A percentile compares a stretch with the other conserved stretches of the same genome.
phyloP scores from a whole-genome alignment of 108 stramenopile species.

The Bacterosira constricta region DNA sequence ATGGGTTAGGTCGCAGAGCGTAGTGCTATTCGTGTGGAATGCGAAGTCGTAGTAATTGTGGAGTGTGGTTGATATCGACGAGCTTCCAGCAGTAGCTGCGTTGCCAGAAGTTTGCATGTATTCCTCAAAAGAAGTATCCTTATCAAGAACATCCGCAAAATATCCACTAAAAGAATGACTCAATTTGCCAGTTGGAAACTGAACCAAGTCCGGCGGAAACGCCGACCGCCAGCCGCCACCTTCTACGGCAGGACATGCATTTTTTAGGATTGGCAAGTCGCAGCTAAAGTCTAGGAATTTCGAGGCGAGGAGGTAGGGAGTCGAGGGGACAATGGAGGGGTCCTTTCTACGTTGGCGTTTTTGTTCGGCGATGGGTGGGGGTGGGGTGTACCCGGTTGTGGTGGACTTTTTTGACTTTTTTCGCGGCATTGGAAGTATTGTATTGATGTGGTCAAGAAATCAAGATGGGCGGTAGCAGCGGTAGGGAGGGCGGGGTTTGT shows the following conservation, averaged over 20 bases:
- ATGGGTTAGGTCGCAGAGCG: constrained; percentile 38
- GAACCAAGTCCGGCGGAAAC: constrained; percentile 6
- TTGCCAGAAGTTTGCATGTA: too few species aligned
- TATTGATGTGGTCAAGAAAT: too few species aligned
- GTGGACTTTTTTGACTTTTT: not conserved
- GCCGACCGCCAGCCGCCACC: constrained; percentile 17
- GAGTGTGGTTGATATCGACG: too few species aligned
- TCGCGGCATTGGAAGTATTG: not conserved
- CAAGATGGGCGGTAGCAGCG: too few species aligned
- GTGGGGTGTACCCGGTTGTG: not conserved
- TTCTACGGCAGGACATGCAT: not conserved
- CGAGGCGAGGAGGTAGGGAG: constrained; percentile 43
- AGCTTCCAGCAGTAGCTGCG: too few species aligned
- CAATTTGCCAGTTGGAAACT: constrained; percentile 34
- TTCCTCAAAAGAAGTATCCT: too few species aligned
- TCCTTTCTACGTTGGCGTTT: constrained; percentile 32
- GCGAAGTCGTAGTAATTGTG: constrained; percentile 39
- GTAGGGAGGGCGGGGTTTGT: too few species aligned
- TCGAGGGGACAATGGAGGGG: constrained; percentile 26
- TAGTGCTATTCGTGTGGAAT: constrained; percentile 39
- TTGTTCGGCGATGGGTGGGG: constrained; percentile 40
- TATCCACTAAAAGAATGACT: constrained; percentile 40
- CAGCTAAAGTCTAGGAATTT: constrained; percentile 10
- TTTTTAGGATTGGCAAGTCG: not conserved
- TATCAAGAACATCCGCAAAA: constrained; percentile 13